Base-by-base conservation (phyloP, 441 rosid genomes). In the Capsella rubella region DNA sequence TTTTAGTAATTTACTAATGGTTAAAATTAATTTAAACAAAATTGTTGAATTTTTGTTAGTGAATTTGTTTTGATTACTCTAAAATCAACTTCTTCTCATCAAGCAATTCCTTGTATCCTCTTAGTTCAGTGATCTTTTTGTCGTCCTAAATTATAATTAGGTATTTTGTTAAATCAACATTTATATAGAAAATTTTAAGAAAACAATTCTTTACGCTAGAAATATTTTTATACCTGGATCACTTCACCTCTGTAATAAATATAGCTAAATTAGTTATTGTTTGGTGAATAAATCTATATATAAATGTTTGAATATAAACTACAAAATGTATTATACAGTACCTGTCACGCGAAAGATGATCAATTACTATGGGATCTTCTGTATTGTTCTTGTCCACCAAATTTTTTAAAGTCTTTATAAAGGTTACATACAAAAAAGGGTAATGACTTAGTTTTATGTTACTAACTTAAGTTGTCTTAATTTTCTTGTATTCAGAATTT, bases 11-110 rank as follows among this genome's bases (percentile, higher is more conserved):
- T 6, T 9, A 9, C 6, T 5, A 14, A 5, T 39, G n/a, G 9
- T 2, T 34, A 15, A 0, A 34, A 18, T 62, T n/a, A 16, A 8
- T 47, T 6, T 31, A 2, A 5, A 21, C 25, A 6, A 31, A 16
- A 29, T 7, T 4, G 3, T 45, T 45, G 8, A 46, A 10, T 10
- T 2, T 47, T 47, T 13, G 34, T 7, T 64, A 12, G 5, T 49
- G 8, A 0, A 2, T 46, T 46, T 34, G 18, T 50, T 51, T 31
- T 64, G 6, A 64, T 15, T 71, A 71, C 75, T 40, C 51, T 13
- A 60, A 62, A 39, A 60, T 39, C 37, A 40, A 37, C 7, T 6
- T 35, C 11, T 11, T 71, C 11, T 49, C 50, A 27, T 11, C 51
- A 49, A 59, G 51, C 14, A 7, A 4, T 35, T 49, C 13, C 1